A percentile compares a stretch with the other conserved stretches of the same genome.
phyloP scores from a whole-genome alignment of 495 filamentous ascomycete species.

The Talaromyces thailandensis region DNA sequence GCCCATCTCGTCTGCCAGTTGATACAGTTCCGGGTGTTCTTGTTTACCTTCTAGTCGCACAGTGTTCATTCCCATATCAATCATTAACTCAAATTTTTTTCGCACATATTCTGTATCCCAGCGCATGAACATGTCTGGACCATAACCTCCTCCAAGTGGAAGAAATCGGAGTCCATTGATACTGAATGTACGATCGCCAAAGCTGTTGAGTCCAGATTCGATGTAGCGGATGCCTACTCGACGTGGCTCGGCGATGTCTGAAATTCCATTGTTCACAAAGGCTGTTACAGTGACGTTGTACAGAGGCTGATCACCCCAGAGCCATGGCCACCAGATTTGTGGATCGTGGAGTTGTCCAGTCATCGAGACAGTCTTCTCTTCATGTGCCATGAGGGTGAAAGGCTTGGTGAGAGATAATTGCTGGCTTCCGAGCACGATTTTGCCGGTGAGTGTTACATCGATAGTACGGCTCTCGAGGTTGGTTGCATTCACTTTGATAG shows the following conservation, averaged over 20 bases:
- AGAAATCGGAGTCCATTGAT: conserved; percentile 51
- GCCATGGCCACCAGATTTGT: conserved; percentile 68
- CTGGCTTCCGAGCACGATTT: conserved; percentile 18
- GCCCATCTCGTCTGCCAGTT: conserved; percentile 47
- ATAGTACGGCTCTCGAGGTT: conserved; percentile 36
- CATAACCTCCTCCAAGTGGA: conserved; percentile 51
- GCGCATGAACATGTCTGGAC: conserved; percentile 53
- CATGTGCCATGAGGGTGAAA: conserved; percentile 27
- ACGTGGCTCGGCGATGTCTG: conserved; percentile 27
- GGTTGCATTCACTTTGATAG: conserved; percentile 34
- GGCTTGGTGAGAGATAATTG: conserved; percentile 16
- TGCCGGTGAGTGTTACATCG: conserved; percentile 26
- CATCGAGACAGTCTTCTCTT: conserved; percentile 27
- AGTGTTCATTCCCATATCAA: conserved; percentile 55
- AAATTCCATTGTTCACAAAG: conserved; percentile 23
- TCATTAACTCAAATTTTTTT: conserved; percentile 38
- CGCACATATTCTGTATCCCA: conserved; percentile 36
- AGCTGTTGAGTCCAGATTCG: conserved; percentile 36
- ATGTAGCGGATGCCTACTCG: conserved; percentile 50
- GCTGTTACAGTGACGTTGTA: conserved; percentile 45
- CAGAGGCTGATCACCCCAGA: conserved; percentile 65
- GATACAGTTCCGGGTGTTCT: conserved; percentile 51
- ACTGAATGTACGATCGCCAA: conserved; percentile 46
- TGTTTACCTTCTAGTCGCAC: conserved; percentile 57
- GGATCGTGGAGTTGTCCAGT: conserved; percentile 40